These are phyloP conservation scores for Botrytis byssoidea DNA, from an alignment of 2,329 filamentous ascomycete species.

Conservation along the genomic window DNA sequence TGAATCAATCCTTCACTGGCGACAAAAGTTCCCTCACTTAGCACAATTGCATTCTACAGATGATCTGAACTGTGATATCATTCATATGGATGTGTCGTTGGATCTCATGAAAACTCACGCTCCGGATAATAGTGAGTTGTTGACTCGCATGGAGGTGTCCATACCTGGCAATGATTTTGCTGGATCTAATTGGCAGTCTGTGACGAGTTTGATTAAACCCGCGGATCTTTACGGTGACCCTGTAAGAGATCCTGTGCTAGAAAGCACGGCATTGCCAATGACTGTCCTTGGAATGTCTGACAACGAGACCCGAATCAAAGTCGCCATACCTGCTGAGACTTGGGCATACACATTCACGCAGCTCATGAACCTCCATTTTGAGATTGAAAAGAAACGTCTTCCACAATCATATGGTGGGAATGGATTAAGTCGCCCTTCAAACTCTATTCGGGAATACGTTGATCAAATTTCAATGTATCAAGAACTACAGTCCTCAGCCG, in stretches of 20 bases:
- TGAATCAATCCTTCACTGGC: constrained; percentile 57
- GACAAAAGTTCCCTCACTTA: constrained; percentile 56
- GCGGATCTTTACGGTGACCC: constrained; percentile 43
- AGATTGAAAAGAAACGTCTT: constrained; percentile 46
- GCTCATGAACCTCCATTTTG: constrained; percentile 30
- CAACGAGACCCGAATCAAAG: constrained; percentile 32
- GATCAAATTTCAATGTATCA: constrained; percentile 65
- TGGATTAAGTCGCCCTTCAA: constrained; percentile 39
- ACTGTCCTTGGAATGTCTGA: constrained; percentile 25
- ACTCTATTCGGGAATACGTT: constrained; percentile 54
- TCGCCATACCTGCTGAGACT: constrained; percentile 35
- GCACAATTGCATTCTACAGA: constrained; percentile 51
- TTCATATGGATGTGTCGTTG: constrained; percentile 62
- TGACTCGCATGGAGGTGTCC: constrained; percentile 58
- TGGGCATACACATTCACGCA: constrained; percentile 38
- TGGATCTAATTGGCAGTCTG: constrained; percentile 59
- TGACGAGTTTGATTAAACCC: constrained; percentile 58
- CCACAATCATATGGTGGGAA: constrained; percentile 39
- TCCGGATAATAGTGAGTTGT: constrained; percentile 58
- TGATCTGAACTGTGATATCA: constrained; percentile 55
- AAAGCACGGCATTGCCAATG: constrained; percentile 24
- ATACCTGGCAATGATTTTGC: constrained; percentile 54
- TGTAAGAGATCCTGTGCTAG: constrained; percentile 40
- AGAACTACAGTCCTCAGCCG: constrained; percentile 59
- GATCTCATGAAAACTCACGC: constrained; percentile 58